phyloP scores from a whole-genome alignment of 176 grass and related monocot genomes.

The Aegilops umbellulata region DNA sequence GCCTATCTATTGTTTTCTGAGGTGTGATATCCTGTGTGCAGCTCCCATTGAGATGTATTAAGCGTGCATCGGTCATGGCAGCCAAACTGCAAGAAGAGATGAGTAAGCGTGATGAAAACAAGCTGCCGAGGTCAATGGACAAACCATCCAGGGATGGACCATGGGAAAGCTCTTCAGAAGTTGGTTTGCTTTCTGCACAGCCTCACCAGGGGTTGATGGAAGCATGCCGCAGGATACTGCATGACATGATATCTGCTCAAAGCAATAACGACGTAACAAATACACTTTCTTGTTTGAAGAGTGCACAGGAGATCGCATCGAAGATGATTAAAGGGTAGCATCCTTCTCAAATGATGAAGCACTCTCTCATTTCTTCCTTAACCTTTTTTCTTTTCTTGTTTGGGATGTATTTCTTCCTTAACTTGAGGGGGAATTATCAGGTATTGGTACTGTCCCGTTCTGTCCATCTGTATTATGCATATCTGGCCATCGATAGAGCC shows the following conservation, averaged over 20 bases:
- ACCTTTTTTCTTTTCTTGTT: neutral
- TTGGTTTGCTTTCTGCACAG: constrained; percentile 5
- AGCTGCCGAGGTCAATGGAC: neutral
- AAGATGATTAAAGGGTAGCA: constrained; percentile 33
- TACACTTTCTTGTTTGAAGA: constrained; percentile 47
- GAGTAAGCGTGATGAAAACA: constrained; percentile 27
- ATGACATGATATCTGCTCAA: constrained; percentile 33
- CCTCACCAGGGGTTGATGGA: constrained; percentile 34
- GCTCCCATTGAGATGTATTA: constrained; percentile 78
- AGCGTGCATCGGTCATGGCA: constrained; percentile 67
- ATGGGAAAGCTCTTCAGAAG: neutral
- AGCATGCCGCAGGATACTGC: constrained; percentile 43
- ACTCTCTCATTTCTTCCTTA: neutral
- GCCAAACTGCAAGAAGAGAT: constrained; percentile 72
- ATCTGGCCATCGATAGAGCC: neutral
- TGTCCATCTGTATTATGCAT: neutral
- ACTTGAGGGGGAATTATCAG: no score
- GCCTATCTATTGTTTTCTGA: neutral
- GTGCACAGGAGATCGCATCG: constrained; percentile 45
- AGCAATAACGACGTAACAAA: neutral
- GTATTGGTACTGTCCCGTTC: neutral
- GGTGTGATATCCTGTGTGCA: constrained; percentile 38
- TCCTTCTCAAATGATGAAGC: neutral
- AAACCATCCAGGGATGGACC: neutral
- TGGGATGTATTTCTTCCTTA: neutral